A percentile compares a stretch with the other conserved stretches of the same genome.
phyloP scores from a whole-genome alignment of 2,329 filamentous ascomycete species.

The Chaetomium olivaceum region DNA sequence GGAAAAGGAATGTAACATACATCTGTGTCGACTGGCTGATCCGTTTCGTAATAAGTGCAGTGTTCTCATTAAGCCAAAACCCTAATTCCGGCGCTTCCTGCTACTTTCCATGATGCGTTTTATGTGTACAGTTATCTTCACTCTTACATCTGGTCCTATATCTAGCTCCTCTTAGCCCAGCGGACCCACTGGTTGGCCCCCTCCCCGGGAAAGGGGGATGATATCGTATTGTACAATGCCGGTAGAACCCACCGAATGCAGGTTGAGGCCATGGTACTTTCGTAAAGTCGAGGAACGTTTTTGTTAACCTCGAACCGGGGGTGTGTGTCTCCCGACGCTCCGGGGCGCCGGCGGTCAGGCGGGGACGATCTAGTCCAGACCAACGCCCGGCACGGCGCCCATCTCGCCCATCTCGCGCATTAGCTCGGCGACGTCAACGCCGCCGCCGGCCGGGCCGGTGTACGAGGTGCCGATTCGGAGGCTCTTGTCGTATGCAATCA shows the following conservation, averaged over 20 bases:
- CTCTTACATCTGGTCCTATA: conserved; percentile 12
- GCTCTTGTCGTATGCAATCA: conserved; percentile 88
- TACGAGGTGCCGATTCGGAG: conserved; percentile 58
- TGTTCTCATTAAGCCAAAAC: conserved; percentile 22
- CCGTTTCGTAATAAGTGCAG: not conserved
- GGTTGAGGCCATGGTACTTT: not conserved
- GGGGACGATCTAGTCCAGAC: conserved; percentile 51
- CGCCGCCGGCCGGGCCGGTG: conserved; percentile 30
- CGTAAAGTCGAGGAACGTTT: not conserved
- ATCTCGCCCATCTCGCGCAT: conserved; percentile 35
- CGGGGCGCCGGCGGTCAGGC: not conserved
- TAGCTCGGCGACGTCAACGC: conserved; percentile 33
- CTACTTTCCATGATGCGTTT: conserved; percentile 12
- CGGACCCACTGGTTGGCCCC: not conserved
- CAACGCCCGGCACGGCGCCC: conserved; percentile 44
- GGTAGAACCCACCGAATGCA: not conserved
- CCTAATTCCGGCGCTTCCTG: conserved; percentile 2
- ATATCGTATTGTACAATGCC: conserved; percentile 17
- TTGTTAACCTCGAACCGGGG: not conserved
- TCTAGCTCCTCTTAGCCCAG: not conserved
- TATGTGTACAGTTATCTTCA: conserved; percentile 22
- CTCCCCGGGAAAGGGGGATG: not conserved
- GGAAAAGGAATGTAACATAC: not conserved
- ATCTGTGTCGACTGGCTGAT: not conserved
- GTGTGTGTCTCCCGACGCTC: not conserved